Base-by-base conservation (phyloP, 208 protist genomes). In the Trypanosoma lewisi region DNA sequence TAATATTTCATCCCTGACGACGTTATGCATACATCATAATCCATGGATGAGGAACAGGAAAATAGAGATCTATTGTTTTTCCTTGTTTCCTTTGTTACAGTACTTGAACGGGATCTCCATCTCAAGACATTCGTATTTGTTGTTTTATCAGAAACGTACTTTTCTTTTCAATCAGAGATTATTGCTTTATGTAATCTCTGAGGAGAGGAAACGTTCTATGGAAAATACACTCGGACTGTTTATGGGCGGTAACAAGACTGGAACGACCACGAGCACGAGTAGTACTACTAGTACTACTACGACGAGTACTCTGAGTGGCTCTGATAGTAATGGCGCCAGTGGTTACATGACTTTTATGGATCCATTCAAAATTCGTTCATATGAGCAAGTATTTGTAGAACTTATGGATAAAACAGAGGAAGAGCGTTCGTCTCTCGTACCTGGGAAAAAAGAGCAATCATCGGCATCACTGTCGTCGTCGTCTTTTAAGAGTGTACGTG, bases 21-120 rank as follows among this genome's bases (percentile, higher is more conserved):
- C 57, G 31, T 72, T 95, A 17, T 25, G 73, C 41, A 64, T 85
- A 8, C 70, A 84, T 30, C 71, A 82, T 52, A 97, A 97, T 69
- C 87, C 85, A 7, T 77, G 83, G 50, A 54, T 88, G 58, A 11
- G 23, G 19, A n/a, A 37, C 31, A 67, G 73, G 27, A 25, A 42
- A 2, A 51, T 69, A 1, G 64, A 80, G 36, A 53, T 74, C 6
- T 77, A 42, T 57, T 64, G 54, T 54, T 31, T 67, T 41, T 49
- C 63, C 27, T 47, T 77, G 8, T 21, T 73, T 11, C 67, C 67
- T 34, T 34, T 47, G 19, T 48, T 73, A 41, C 28, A 62, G 42
- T 25, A 54, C 17, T 59, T 73, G 0, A 73, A 73, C 52, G 67
- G 52, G 42, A 48, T 73, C 49, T 12, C 33, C 21, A 21, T 67